These are phyloP conservation scores for Medakamo hakoo DNA, from an alignment of 139 green algal species.

Conservation along the genomic window DNA sequence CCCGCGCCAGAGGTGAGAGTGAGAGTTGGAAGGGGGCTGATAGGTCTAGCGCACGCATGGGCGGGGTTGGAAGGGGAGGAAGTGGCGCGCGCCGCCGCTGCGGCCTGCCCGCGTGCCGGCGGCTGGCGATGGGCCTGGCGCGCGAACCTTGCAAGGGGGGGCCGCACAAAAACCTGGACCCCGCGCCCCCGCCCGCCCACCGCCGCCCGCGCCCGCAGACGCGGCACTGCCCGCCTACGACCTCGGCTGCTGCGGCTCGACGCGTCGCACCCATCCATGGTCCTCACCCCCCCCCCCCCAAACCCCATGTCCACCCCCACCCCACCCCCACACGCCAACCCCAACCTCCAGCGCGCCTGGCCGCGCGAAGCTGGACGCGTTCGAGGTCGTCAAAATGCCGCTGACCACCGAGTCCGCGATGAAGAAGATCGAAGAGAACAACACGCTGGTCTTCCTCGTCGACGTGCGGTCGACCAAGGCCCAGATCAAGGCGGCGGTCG, in stretches of 20 bases:
- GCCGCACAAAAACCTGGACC: too few relatives aligned
- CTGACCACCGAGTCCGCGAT: conserved; percentile 98
- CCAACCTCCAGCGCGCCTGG: conserved; percentile 36
- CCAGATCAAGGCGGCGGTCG: conserved; percentile 89
- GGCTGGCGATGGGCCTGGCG: too few relatives aligned
- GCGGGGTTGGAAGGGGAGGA: not conserved
- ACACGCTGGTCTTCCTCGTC: conserved; percentile 97
- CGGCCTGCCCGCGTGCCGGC: too few relatives aligned
- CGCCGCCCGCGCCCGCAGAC: too few relatives aligned
- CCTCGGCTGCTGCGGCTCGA: not conserved
- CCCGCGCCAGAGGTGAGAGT: conserved; percentile 58
- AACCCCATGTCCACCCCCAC: too few relatives aligned
- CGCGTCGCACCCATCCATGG: not conserved
- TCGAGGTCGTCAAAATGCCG: conserved; percentile 87
- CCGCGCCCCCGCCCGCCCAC: too few relatives aligned
- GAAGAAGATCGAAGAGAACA: conserved; percentile 99
- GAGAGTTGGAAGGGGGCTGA: too few relatives aligned
- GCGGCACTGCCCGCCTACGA: too few relatives aligned
- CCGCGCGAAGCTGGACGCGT: conserved; percentile 59
- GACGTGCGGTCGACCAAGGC: conserved; percentile 72
- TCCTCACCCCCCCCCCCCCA: not conserved
- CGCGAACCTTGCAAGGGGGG: too few relatives aligned
- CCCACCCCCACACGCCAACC: too few relatives aligned
- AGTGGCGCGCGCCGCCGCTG: not conserved
- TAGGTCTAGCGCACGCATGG: too few relatives aligned